phyloP scores from a whole-genome alignment of 2,329 filamentous ascomycete species.

The Cladosporium colombiae region DNA sequence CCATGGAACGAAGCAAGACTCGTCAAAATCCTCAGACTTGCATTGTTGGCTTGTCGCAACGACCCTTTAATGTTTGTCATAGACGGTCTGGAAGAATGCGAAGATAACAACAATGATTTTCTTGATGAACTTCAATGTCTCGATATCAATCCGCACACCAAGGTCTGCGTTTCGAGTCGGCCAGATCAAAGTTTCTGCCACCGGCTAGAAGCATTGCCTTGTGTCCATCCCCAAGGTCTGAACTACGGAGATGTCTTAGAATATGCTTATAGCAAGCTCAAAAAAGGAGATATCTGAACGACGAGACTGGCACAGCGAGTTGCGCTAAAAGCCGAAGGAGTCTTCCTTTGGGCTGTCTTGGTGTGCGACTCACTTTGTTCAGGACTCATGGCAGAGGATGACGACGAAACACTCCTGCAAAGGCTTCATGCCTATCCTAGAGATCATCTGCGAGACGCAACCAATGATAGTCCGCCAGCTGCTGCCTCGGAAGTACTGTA shows the following conservation, averaged over 20 bases:
- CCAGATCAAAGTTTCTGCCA: not conserved
- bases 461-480: not conserved
- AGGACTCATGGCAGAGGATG: not conserved
- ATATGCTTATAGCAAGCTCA: not conserved
- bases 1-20: not conserved
- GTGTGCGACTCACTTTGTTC: not conserved
- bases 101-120: not conserved
- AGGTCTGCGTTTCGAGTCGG: constrained; percentile 3
- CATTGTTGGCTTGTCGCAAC: not conserved
- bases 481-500: not conserved
- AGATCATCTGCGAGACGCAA: not conserved
- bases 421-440: not conserved
- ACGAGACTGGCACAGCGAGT: not conserved
- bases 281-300: not conserved
- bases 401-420: not conserved
- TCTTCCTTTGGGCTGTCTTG: constrained; percentile 5
- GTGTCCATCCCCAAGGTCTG: not conserved
- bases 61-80: not conserved
- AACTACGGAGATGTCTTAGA: not conserved
- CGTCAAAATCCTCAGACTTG: not conserved
- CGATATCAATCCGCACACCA: not conserved
- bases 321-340: not conserved
- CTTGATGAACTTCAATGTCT: not conserved
- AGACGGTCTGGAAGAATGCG: constrained; percentile 12
- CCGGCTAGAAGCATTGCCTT: not conserved